Evolutionary conservation across 345 rosid genomes (phyloP).

Genomic region (Citrus australasica): DNA sequence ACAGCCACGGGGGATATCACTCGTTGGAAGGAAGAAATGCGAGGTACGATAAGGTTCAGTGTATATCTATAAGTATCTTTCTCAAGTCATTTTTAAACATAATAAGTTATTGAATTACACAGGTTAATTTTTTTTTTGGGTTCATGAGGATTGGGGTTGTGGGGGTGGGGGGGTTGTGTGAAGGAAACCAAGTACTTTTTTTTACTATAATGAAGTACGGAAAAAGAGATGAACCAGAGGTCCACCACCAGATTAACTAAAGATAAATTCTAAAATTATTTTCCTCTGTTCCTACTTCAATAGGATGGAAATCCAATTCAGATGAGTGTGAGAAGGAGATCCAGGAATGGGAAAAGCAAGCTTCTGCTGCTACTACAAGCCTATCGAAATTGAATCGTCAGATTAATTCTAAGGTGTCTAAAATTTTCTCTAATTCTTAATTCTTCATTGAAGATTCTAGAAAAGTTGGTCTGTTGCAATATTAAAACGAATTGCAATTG

Average conservation of each 20-base stretch:
- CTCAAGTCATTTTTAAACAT: neutral
- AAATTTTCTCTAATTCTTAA: neutral
- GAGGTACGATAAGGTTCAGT: slow-evolving; percentile 42
- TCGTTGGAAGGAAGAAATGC: slow-evolving; percentile 70
- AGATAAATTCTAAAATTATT: neutral
- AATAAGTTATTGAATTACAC: neutral
- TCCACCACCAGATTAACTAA: neutral
- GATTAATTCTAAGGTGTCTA: slow-evolving; percentile 67
- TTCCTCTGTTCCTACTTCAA: slow-evolving; percentile 20
- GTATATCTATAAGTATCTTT: neutral
- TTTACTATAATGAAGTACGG: neutral
- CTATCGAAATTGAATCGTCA: slow-evolving; percentile 77
- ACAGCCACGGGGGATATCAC: slow-evolving; percentile 57
- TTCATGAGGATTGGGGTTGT: too few species aligned
- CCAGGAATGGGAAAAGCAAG: slow-evolving; percentile 83
- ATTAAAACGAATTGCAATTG: neutral
- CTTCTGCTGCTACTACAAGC: slow-evolving; percentile 75
- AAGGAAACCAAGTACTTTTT: too few species aligned
- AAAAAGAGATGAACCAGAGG: neutral
- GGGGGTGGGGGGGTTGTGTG: too few species aligned
- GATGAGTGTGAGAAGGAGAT: slow-evolving; percentile 90
- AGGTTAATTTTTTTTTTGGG: neutral
- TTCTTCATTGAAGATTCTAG: slow-evolving; percentile 6
- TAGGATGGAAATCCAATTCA: slow-evolving; percentile 84
- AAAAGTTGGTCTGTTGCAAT: neutral